Base-by-base conservation (phyloP, 306 rosid species). In the Arachis stenosperma region DNA sequence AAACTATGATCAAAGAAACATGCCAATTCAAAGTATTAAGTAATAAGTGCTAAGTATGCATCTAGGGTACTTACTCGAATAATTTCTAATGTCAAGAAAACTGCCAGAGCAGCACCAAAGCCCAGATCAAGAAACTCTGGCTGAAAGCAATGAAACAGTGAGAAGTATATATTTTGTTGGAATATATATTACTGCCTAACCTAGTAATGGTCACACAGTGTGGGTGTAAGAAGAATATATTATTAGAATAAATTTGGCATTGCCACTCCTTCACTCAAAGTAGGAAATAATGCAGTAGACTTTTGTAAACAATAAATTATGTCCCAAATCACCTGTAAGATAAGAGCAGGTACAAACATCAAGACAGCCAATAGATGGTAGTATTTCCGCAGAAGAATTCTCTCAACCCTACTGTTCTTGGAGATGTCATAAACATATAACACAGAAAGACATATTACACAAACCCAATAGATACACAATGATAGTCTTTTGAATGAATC, bases 281-380 rank as follows among this genome's bases (percentile, higher is more conserved):
- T 52, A 52, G 15, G 7, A 52, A 52, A 52, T 2, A 52, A 52
- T 52, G 27, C 29, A 52, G 8, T 2, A 0, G 57, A 52, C 29
- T 14, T 52, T 52, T 52, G 57, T 67, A 52, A 8, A 79, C 42
- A 77, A 69, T 43, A 65, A 56, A 42, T 64, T 69, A 51, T 29
- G 53, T 75, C 67, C 77, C 61, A 74, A 77, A 74, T 84, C 78
- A 94, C 99, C 97, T 91, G 99, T 81, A 85, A 91, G 81, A 94
- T 81, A 73, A 94, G 95, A 74, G 98, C 98, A 77, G 98, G 98
- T 67, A 82, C 61, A 87, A 94, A 94, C 97, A 94, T 94, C 48
- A 60, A 88, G 67, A 94, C 99, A 61, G 99, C 99, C 94, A 94
- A 76, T 68, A 94, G 82, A 83, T 94, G 99, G 82, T 91, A 94